Conservation (phyloP, 176 grass and related monocot genomes). For the Triticum turgidum region DNA sequence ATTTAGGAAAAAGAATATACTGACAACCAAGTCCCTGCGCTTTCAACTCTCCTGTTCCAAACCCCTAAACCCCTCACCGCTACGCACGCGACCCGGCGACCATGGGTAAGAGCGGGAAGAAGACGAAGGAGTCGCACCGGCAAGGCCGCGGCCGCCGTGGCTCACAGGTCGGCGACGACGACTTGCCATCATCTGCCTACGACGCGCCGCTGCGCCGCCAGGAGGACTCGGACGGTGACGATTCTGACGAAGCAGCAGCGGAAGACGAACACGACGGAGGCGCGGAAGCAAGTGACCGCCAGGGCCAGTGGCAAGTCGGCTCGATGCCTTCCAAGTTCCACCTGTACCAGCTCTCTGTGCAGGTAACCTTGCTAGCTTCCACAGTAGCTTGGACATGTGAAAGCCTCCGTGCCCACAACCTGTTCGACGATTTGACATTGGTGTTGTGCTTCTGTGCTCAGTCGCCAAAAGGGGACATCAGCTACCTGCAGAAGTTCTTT, state of each 20-base stretch:
- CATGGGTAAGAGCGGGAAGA: conserved; percentile 80
- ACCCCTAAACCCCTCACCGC: neutral
- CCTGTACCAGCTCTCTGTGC: conserved; percentile 80
- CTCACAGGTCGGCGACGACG: conserved; percentile 25
- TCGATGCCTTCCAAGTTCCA: conserved; percentile 75
- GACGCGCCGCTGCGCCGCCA: conserved; percentile 18
- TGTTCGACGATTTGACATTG: conserved; percentile 32
- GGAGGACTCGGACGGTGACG: conserved; percentile 35
- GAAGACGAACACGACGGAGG: conserved; percentile 36
- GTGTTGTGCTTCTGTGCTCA: conserved; percentile 12
- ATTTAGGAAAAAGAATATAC: too few species aligned
- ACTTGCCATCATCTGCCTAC: conserved; percentile 62
- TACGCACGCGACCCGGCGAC: too few species aligned
- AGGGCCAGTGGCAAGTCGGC: neutral
- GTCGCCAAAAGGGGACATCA: conserved; percentile 92
- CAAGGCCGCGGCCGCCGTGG: conserved; percentile 38
- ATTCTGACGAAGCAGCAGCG: conserved; percentile 22
- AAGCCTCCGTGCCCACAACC: neutral
- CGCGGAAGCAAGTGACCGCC: conserved; percentile 18
- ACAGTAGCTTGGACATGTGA: neutral
- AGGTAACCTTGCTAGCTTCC: conserved; percentile 41
- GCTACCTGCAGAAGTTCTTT: conserved; percentile 87
- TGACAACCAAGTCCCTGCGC: too few species aligned
- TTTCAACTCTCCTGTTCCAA: neutral
- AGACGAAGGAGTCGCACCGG: conserved; percentile 53